Evolutionary conservation across 2,329 filamentous ascomycete genomes (phyloP).

Genomic region (Pseudocercospora cruenta): DNA sequence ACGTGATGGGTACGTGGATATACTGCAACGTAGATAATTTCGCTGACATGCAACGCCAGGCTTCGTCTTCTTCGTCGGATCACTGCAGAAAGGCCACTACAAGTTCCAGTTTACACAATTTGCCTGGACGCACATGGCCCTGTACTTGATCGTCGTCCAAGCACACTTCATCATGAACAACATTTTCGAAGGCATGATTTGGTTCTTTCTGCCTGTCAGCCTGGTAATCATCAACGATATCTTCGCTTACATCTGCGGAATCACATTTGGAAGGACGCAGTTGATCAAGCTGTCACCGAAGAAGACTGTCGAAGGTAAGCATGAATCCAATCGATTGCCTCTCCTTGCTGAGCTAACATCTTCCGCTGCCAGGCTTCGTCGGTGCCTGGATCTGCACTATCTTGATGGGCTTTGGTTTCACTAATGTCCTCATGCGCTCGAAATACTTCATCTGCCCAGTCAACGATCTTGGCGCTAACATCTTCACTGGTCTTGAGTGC

Average conservation of each 20-base stretch:
- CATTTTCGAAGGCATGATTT: constrained; percentile 98
- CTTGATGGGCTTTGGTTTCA: constrained; percentile 78
- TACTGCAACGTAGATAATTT: not conserved
- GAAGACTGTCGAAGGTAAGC: constrained; percentile 81
- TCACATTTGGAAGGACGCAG: constrained; percentile 93
- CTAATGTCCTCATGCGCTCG: constrained; percentile 82
- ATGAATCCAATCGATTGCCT: not conserved
- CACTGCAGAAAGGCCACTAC: constrained; percentile 93
- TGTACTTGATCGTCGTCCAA: constrained; percentile 96
- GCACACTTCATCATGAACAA: constrained; percentile 99
- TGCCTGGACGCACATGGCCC: constrained; percentile 98
- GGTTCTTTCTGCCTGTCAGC: constrained; percentile 95
- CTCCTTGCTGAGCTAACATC: constrained; percentile 2
- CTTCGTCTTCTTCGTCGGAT: constrained; percentile 97
- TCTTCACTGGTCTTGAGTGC: constrained; percentile 88
- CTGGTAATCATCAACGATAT: constrained; percentile 99
- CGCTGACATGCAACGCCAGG: constrained; percentile 56
- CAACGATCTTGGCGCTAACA: constrained; percentile 90
- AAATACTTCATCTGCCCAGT: constrained; percentile 99
- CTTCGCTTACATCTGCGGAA: constrained; percentile 95
- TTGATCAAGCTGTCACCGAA: constrained; percentile 98
- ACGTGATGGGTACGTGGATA: constrained; percentile 82
- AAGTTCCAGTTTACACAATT: constrained; percentile 99
- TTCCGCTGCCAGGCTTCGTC: constrained; percentile 69
- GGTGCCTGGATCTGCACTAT: constrained; percentile 96